Evolutionary conservation across 2,329 filamentous ascomycete species (phyloP).

Genomic region (Phoma sp.): DNA sequence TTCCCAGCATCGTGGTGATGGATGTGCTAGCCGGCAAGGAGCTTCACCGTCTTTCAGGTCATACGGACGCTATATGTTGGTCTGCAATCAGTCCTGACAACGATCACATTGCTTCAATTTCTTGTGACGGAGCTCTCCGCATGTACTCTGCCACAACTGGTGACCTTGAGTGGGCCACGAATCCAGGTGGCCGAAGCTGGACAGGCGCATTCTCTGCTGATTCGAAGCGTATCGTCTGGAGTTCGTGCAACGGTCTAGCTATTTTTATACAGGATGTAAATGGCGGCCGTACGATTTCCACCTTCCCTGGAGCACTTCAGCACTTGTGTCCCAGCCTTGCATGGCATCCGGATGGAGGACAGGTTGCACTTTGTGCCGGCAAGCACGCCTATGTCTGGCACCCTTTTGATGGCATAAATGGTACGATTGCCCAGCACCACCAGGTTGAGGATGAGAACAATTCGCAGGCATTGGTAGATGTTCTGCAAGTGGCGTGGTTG

Average conservation of each 20-base stretch:
- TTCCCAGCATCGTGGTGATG: slow-evolving; percentile 28
- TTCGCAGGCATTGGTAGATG: slow-evolving; percentile 6
- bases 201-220: slow-evolving; percentile 35
- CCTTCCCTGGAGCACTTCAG: slow-evolving; percentile 17
- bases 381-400: slow-evolving; percentile 33
- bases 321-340: slow-evolving; percentile 29
- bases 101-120: slow-evolving; percentile 30
- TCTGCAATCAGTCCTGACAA: slow-evolving; percentile 32
- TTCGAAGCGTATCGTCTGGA: slow-evolving; percentile 36
- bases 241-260: slow-evolving; percentile 15
- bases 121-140: slow-evolving; percentile 39
- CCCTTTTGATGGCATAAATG: slow-evolving; percentile 25
- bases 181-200: slow-evolving; percentile 30
- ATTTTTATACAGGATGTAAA: slow-evolving; percentile 28
- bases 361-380: slow-evolving; percentile 30
- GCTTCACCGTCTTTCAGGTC: slow-evolving; percentile 27
- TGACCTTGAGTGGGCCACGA: slow-evolving; percentile 26
- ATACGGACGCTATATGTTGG: slow-evolving; percentile 39
- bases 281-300: slow-evolving; percentile 22
- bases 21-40: slow-evolving; percentile 25
- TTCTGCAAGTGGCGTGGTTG: slow-evolving; percentile 27
- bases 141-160: slow-evolving; percentile 32
- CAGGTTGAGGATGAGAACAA: slow-evolving; percentile 13
- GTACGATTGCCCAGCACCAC: slow-evolving; percentile 30
- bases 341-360: slow-evolving; percentile 33